Base-by-base conservation (phyloP, 1,284 basidiomycete genomes). In the Athelia sp. region DNA sequence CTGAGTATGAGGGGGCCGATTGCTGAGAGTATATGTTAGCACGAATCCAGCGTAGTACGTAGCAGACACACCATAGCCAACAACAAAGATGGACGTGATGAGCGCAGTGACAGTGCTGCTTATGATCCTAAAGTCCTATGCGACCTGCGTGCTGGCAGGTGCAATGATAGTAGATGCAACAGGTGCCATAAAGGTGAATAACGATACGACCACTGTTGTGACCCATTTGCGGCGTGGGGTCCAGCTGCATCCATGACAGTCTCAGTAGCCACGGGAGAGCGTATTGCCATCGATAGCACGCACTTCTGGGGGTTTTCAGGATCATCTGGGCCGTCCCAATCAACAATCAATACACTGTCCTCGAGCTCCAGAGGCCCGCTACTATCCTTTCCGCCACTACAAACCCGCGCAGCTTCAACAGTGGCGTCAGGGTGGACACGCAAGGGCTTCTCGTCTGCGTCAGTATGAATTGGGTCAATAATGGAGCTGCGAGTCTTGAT, bases 31-130 rank as follows among this genome's bases (percentile, higher is more conserved):
- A n/a, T n/a, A n/a, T n/a, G 38, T 23, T 26, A 18, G 14, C 6
- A 15, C 34, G 31, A 47, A n/a, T n/a, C n/a, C n/a, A 34, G 32
- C n/a, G 36, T 17, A 40, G 8, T 17, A 9, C 19, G 36, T 43
- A 81, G n/a, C n/a, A n/a, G n/a, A n/a, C n/a, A n/a, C n/a, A n/a
- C 84, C 81, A 56, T 79, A 86, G 15, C 78, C 84, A 24, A 88
- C 69, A 0, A 90, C 71, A 56, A 89, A 90, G 1, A 90, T 72
- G 1, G 82, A 84, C 0, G 79, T 81, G 3, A 75, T 75, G 62
- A 90, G 72, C 0, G 82, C 82, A 14, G 80, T 69, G 2, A 83
- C 53, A 3, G 72, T 76, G 1, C 56, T 57, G 53, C 59, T 78
- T 2, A 75, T 78, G 15, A 90, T 73, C 1, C 77, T 74, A 54